Percentiles rank a stretch among this genome's conserved stretches.
Conservation (phyloP, 352 stramenopile genomes). For the Phytophthora litchii region DNA sequence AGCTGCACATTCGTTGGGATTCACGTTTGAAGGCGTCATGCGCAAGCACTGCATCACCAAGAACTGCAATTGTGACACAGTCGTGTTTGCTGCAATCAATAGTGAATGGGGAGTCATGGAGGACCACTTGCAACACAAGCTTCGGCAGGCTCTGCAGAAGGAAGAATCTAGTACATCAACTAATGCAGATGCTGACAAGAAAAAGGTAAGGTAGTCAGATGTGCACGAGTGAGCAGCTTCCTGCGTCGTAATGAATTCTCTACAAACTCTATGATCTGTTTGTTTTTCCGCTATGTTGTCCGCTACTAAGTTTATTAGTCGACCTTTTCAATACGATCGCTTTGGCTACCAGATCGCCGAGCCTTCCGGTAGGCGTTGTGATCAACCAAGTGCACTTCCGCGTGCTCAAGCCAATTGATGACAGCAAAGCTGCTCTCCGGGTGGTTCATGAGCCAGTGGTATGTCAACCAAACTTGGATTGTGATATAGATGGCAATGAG, state of each 20-base stretch:
- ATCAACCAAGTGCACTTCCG: slow-evolving; percentile 82
- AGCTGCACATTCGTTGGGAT: slow-evolving; percentile 79
- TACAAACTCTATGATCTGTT: slow-evolving; percentile 35
- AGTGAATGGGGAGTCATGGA: slow-evolving; percentile 82
- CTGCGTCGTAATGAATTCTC: slow-evolving; percentile 17
- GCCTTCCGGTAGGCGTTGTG: slow-evolving; percentile 81
- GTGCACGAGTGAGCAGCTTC: neutral
- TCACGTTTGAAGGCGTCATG: slow-evolving; percentile 89
- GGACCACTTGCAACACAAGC: slow-evolving; percentile 64
- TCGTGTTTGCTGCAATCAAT: slow-evolving; percentile 87
- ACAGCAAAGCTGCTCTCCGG: slow-evolving; percentile 63
- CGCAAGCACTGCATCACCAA: slow-evolving; percentile 89
- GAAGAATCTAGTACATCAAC: slow-evolving; percentile 12
- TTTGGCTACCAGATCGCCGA: slow-evolving; percentile 54
- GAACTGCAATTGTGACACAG: slow-evolving; percentile 85
- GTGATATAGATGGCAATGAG: slow-evolving; percentile 90
- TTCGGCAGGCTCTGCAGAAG: slow-evolving; percentile 31
- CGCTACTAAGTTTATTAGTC: slow-evolving; percentile 12
- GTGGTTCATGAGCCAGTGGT: slow-evolving; percentile 81
- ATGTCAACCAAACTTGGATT: slow-evolving; percentile 83
- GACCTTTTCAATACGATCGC: slow-evolving; percentile 33
- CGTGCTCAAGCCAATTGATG: slow-evolving; percentile 84
- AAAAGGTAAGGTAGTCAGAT: slow-evolving; percentile 43
- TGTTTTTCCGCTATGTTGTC: slow-evolving; percentile 6
- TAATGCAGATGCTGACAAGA: slow-evolving; percentile 23